These are phyloP conservation scores for Auriculariales sp. DNA, from an alignment of 768 basidiomycete species.

Conservation along the genomic window DNA sequence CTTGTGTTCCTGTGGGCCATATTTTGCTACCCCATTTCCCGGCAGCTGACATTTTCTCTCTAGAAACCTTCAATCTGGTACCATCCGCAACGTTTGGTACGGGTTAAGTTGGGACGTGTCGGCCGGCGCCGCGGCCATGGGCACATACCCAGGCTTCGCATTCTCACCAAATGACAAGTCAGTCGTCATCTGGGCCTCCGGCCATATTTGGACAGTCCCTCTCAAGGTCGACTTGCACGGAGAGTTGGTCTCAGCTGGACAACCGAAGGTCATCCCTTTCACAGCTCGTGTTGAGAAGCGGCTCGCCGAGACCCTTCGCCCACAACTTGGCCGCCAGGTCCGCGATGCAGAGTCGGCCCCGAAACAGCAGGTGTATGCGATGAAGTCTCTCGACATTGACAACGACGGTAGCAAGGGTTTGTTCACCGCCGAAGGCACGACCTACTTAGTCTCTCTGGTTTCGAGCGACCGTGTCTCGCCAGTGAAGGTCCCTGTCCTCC, in stretches of 20 bases:
- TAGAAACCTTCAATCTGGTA: conserved; percentile 55
- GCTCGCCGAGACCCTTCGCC: conserved; percentile 42
- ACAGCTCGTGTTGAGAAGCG: conserved; percentile 47
- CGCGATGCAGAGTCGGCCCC: conserved; percentile 37
- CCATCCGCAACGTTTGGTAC: conserved; percentile 48
- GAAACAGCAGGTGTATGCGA: conserved; percentile 43
- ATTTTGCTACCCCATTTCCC: not conserved
- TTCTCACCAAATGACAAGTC: conserved; percentile 46
- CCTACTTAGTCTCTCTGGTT: conserved; percentile 32
- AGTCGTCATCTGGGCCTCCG: conserved; percentile 61
- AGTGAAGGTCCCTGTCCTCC: conserved; percentile 27
- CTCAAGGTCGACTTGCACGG: conserved; percentile 34
- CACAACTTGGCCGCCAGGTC: conserved; percentile 32
- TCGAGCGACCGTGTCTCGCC: conserved; percentile 12
- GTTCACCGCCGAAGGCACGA: conserved; percentile 55
- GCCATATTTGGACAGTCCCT: conserved; percentile 51
- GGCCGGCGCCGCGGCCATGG: conserved; percentile 56
- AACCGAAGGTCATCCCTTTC: conserved; percentile 39
- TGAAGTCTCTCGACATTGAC: conserved; percentile 46
- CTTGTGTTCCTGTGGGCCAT: conserved; percentile 49
- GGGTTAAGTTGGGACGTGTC: conserved; percentile 57
- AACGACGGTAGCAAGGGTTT: conserved; percentile 34
- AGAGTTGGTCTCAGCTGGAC: conserved; percentile 31
- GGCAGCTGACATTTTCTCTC: conserved; percentile 3
- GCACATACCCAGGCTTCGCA: conserved; percentile 64